These are phyloP conservation scores for Plenodomus lindquistii DNA, from an alignment of 2,329 filamentous ascomycete species.

Conservation along the genomic window DNA sequence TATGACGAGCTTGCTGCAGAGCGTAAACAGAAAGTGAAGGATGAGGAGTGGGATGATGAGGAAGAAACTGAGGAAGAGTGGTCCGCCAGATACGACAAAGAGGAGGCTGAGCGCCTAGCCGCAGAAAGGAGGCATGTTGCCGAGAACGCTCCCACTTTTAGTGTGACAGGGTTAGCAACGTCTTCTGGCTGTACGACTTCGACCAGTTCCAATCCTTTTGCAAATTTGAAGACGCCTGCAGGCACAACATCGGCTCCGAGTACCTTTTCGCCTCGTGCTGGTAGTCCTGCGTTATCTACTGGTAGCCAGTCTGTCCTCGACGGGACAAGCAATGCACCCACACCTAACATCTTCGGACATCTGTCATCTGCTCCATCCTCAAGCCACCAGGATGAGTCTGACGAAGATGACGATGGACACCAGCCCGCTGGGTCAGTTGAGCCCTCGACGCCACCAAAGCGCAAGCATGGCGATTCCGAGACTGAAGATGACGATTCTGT, in stretches of 20 bases:
- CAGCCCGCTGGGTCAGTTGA: slow-evolving; percentile 16
- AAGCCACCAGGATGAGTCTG: slow-evolving; percentile 34
- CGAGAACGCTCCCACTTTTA: slow-evolving; percentile 23
- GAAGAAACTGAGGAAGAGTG: slow-evolving; percentile 41
- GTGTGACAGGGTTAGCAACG: slow-evolving; percentile 12
- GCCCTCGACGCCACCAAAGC: slow-evolving; percentile 26
- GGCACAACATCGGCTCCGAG: slow-evolving; percentile 29
- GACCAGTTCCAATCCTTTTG: slow-evolving; percentile 16
- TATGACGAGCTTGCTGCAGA: slow-evolving; percentile 38
- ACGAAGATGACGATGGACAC: slow-evolving; percentile 30
- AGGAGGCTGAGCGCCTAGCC: slow-evolving; percentile 34
- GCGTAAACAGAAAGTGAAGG: slow-evolving; percentile 41
- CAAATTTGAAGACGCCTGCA: slow-evolving; percentile 21
- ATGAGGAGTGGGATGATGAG: slow-evolving; percentile 43
- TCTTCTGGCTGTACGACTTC: slow-evolving; percentile 9
- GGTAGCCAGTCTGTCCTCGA: slow-evolving; percentile 40
- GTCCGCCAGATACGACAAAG: slow-evolving; percentile 35
- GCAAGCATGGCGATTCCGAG: slow-evolving; percentile 26
- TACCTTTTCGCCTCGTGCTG: slow-evolving; percentile 27
- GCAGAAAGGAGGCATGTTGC: slow-evolving; percentile 30
- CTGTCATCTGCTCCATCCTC: slow-evolving; percentile 39
- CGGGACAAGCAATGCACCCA: slow-evolving; percentile 21
- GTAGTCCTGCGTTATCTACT: slow-evolving; percentile 37
- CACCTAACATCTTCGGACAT: slow-evolving; percentile 41
- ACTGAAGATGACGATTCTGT: slow-evolving; percentile 28